A percentile compares a stretch with the other conserved stretches of the same genome.
Evolutionary conservation across 768 basidiomycete species (phyloP).

Genomic region (Infundibulicybe gibba): DNA sequence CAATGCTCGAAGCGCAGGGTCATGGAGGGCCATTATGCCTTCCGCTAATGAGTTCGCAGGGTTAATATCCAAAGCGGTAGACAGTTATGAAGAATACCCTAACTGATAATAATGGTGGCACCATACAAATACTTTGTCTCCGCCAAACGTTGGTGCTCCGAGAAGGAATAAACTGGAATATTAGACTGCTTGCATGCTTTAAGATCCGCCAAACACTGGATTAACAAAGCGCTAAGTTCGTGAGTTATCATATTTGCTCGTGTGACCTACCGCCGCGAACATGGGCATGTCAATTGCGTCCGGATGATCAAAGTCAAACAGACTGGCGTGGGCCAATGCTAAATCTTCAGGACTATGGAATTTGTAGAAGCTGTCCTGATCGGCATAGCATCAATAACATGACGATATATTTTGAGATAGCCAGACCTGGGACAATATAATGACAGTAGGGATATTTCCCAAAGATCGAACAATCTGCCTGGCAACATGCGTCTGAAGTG

Average conservation of each 20-base stretch:
- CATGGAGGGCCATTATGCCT: conserved; percentile 88
- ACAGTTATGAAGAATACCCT: conserved; percentile 7
- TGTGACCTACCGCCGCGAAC: conserved; percentile 65
- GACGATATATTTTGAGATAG: no score
- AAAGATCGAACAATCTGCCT: conserved; percentile 75
- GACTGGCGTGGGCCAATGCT: conserved; percentile 75
- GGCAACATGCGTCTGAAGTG: conserved; percentile 75
- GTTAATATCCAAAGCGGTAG: conserved; percentile 1
- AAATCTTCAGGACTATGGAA: conserved; percentile 75
- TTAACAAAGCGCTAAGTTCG: background rate
- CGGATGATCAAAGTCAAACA: conserved; percentile 88
- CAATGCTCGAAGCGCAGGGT: conserved; percentile 69
- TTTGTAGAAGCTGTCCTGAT: conserved; percentile 93
- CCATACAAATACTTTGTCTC: conserved; percentile 91
- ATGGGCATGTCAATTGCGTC: conserved; percentile 88
- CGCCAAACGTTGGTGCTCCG: conserved; percentile 76
- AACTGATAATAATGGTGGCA: conserved; percentile 86
- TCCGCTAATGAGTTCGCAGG: conserved; percentile 48
- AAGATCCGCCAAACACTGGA: conserved; percentile 79
- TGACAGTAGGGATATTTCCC: conserved; percentile 82
- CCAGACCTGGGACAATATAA: conserved; percentile 83
- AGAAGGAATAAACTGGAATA: conserved; percentile 94
- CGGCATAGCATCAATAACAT: conserved; percentile 2
- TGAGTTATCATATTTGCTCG: conserved; percentile 1
- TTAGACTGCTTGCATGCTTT: conserved; percentile 82